Evolutionary conservation across 108 stramenopile genomes (phyloP), one percentile per base, ranked within the genome.

Genomic region (Cyclotella choctawhatcheeana): DNA sequence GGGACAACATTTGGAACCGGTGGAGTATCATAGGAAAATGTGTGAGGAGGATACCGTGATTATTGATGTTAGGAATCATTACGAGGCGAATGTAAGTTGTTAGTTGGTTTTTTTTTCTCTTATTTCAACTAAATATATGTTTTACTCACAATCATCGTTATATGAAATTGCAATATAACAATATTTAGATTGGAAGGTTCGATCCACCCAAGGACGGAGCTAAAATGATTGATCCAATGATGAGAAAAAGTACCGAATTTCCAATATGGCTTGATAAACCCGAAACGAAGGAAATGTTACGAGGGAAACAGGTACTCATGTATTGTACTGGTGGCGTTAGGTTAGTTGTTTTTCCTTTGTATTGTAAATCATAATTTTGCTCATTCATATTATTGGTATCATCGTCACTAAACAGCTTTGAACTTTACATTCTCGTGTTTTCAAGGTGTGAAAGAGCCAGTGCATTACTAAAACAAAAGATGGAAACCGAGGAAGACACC

Each of bases 31-130:
- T 77, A 62, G 72, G 31, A 91, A 88, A 56, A 74, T 95, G 67
- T 88, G 61, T 10, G 89, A 95, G 67, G 53, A 71, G 37, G 85
- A 86, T 54, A 92, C 93, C 20, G 93, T 97, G 2, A 85, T 97
- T 7, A 90, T 97, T 67, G 96, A 97, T 84, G 93, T 97, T 3
- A 73, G 96, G 6, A 97, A 97, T 76, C 89, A 93, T 71, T 97
- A 97, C 73, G 96, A 97, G 69, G 78, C 91, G 4, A 84, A 80
- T 50, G 51, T 52, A 5, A 50, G 48, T 52, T 22, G 51, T 52
- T 22, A 2, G 21, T 52, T 52, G 20, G n/a, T 5, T 24, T 22
- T 52, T 52, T 10, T 52, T 22, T 52, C 24, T n/a, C 21, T 45
- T 18, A 45, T 5, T 45, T 45, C 18, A 18, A n/a, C n/a, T n/a